phyloP scores from a whole-genome alignment of 345 rosid genomes.

The Pelargonium nanum region DNA sequence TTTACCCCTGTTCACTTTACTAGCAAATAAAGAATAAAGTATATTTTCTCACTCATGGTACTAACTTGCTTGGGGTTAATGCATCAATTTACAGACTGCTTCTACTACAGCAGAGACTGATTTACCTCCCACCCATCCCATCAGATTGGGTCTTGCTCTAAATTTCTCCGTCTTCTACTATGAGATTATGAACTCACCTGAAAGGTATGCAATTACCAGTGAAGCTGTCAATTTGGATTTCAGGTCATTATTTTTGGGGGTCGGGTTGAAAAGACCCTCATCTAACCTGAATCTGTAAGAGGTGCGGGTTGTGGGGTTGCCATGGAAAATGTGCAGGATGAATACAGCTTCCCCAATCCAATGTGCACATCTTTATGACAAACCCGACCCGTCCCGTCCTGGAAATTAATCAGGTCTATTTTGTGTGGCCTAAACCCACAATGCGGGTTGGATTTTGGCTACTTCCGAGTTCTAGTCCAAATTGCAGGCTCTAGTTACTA shows the following conservation, averaged over 20 bases:
- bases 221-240: too few species aligned
- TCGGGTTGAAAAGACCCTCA: neutral
- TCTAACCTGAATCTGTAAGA: too few species aligned
- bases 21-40: neutral
- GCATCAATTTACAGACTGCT: conserved; percentile 35
- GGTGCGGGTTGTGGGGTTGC: too few species aligned
- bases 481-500: too few species aligned
- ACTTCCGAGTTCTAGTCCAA: too few species aligned
- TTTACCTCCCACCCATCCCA: conserved; percentile 58
- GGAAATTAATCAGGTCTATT: too few species aligned
- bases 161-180: conserved; percentile 72
- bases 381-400: too few species aligned
- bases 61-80: neutral
- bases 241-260: conserved; percentile 4
- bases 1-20: neutral
- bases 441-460: too few species aligned
- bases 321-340: too few species aligned
- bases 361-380: too few species aligned
- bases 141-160: conserved; percentile 67
- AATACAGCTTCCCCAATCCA: too few species aligned
- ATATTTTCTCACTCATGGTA: neutral
- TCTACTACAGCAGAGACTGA: conserved; percentile 48
- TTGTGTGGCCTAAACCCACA: too few species aligned
- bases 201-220: conserved; percentile 36
- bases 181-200: conserved; percentile 67